Percentiles rank a stretch among this genome's conserved stretches.
These are phyloP conservation scores for Tuber umbilicatum DNA, from an alignment of 495 filamentous ascomycete genomes.

Conservation along the genomic window DNA sequence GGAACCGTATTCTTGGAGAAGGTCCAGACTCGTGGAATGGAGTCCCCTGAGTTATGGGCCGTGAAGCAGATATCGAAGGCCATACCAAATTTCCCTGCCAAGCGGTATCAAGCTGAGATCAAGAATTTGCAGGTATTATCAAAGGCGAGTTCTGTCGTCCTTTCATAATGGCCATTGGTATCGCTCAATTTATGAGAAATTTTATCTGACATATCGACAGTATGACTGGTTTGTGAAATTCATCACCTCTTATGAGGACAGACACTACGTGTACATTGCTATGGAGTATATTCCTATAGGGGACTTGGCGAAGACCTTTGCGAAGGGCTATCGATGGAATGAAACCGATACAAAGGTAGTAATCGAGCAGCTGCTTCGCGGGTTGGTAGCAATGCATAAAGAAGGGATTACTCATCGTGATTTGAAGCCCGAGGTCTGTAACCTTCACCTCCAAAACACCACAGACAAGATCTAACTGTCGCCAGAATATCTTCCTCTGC, in stretches of 20 bases:
- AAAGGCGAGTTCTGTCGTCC: neutral
- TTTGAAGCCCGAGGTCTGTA: neutral
- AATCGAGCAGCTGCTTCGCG: constrained; percentile 2
- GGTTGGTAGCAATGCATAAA: constrained; percentile 5
- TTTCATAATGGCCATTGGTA: neutral
- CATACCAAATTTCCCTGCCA: neutral
- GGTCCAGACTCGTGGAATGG: neutral
- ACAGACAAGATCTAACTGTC: neutral
- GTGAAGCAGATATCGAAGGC: neutral
- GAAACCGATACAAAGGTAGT: neutral
- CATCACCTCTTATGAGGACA: neutral
- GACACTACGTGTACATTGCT: neutral
- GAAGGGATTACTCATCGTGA: constrained; percentile 3
- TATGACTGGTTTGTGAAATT: neutral
- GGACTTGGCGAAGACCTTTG: neutral
- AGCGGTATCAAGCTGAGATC: neutral
- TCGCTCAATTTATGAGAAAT: neutral
- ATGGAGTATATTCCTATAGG: constrained; percentile 1
- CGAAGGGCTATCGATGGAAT: neutral
- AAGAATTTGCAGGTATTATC: neutral
- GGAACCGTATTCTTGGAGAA: neutral
- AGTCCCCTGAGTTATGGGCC: neutral
- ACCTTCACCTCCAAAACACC: neutral
- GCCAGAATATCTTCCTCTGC: neutral
- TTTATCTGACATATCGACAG: neutral